Evolutionary conservation across 2,329 filamentous ascomycete genomes (phyloP).

Genomic region (Alternaria gaisen): DNA sequence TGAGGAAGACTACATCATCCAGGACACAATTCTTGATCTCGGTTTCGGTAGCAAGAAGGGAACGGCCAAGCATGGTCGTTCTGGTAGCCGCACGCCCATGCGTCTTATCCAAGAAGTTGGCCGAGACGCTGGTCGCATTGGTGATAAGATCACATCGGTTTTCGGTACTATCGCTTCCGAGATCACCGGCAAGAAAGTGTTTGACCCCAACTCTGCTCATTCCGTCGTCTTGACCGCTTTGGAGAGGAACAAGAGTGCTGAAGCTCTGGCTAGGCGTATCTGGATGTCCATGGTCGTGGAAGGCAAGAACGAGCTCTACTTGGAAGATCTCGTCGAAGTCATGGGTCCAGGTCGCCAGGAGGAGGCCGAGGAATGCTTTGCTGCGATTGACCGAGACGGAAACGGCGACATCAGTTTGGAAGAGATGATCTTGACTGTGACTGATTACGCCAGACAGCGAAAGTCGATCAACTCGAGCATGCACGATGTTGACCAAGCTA

Average conservation of each 20-base stretch:
- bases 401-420: conserved; percentile 96
- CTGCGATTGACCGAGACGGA: conserved; percentile 80
- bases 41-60: conserved; percentile 67
- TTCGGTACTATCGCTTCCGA: conserved; percentile 95
- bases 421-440: conserved; percentile 89
- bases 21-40: conserved; percentile 70
- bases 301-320: conserved; percentile 78
- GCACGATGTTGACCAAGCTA: conserved; percentile 96
- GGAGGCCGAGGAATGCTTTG: conserved; percentile 88
- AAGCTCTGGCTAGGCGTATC: conserved; percentile 91
- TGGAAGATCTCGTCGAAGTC: conserved; percentile 87
- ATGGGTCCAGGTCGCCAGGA: conserved; percentile 76
- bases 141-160: conserved; percentile 90
- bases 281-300: conserved; percentile 99
- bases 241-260: conserved; percentile 82
- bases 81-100: conserved; percentile 78
- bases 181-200: conserved; percentile 93
- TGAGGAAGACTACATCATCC: conserved; percentile 92
- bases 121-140: conserved; percentile 75
- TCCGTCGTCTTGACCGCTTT: conserved; percentile 89
- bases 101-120: conserved; percentile 75
- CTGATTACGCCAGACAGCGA: conserved; percentile 83
- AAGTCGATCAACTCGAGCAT: conserved; percentile 92
- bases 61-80: conserved; percentile 55
- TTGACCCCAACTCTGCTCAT: conserved; percentile 90